Conservation (phyloP, 2,329 filamentous ascomycete genomes). For the Teratosphaeria viscida region DNA sequence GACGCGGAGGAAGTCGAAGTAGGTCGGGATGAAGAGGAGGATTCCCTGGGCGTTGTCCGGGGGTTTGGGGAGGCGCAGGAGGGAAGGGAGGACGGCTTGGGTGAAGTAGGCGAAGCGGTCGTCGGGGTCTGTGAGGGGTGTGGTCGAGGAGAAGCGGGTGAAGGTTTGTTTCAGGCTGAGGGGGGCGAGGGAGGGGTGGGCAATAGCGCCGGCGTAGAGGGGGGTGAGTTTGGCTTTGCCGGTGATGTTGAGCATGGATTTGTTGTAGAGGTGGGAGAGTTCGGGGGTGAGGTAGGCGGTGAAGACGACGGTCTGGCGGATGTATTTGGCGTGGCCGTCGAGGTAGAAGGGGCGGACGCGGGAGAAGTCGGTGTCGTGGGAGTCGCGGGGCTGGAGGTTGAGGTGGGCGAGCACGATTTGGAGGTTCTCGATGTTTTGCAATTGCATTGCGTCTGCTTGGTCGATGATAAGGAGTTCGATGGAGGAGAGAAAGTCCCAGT, state of each 20-base stretch:
- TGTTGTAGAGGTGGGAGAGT: conserved; percentile 61
- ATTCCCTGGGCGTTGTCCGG: conserved; percentile 45
- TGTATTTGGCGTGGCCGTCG: conserved; percentile 68
- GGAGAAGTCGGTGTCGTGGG: conserved; percentile 87
- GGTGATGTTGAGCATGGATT: conserved; percentile 66
- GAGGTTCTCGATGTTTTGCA: conserved; percentile 98
- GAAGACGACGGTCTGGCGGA: conserved; percentile 77
- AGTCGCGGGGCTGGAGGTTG: conserved; percentile 70
- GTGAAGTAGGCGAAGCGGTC: conserved; percentile 86
- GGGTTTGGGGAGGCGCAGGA: conserved; percentile 58
- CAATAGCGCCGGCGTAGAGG: conserved; percentile 62
- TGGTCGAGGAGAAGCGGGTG: conserved; percentile 65
- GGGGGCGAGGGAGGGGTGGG: conserved; percentile 26
- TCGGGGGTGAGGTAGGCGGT: conserved; percentile 81
- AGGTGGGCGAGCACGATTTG: conserved; percentile 85
- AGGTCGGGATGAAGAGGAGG: conserved; percentile 81
- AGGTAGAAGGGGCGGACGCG: conserved; percentile 86
- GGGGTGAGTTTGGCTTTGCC: conserved; percentile 65
- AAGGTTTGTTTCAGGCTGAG: conserved; percentile 77
- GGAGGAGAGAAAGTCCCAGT: conserved; percentile 86
- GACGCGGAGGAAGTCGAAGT: conserved; percentile 88
- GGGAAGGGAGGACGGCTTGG: conserved; percentile 63
- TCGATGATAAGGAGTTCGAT: conserved; percentile 86
- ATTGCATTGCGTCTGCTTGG: conserved; percentile 82
- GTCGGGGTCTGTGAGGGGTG: conserved; percentile 69